These are phyloP conservation scores for Boletus reticulatus DNA, from an alignment of 768 basidiomycete genomes.

Conservation along the genomic window DNA sequence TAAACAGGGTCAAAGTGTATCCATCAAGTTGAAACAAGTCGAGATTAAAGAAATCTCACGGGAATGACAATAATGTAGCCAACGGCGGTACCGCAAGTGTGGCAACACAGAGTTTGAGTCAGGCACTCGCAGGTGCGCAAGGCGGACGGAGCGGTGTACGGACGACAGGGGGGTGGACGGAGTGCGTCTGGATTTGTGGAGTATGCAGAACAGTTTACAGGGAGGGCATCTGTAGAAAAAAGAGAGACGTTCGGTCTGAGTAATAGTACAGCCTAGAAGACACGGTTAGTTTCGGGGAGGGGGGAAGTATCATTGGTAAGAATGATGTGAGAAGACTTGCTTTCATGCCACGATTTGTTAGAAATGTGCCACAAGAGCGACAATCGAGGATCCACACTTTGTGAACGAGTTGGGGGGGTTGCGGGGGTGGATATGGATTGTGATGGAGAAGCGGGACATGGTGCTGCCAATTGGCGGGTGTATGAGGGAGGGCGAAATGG, in stretches of 20 bases:
- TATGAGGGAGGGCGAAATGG: slow-evolving; percentile 23
- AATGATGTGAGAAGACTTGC: slow-evolving; percentile 34
- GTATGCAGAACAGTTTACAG: slow-evolving; percentile 72
- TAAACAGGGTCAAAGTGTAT: slow-evolving; percentile 11
- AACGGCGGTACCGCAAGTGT: slow-evolving; percentile 69
- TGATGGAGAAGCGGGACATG: slow-evolving; percentile 36
- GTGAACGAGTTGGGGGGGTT: slow-evolving; percentile 45
- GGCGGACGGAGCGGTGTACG: slow-evolving; percentile 30
- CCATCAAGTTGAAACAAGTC: slow-evolving; percentile 1
- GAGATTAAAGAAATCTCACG: slow-evolving; percentile 26
- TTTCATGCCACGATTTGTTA: slow-evolving; percentile 88
- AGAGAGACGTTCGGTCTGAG: slow-evolving; percentile 78
- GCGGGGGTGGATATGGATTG: slow-evolving; percentile 44
- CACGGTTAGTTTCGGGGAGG: slow-evolving; percentile 1
- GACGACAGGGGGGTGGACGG: slow-evolving; percentile 38
- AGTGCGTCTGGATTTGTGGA: slow-evolving; percentile 45
- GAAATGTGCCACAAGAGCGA: slow-evolving; percentile 65
- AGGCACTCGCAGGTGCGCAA: slow-evolving; percentile 79
- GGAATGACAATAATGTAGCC: slow-evolving; percentile 84
- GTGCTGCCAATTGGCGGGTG: slow-evolving; percentile 30
- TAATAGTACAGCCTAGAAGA: slow-evolving; percentile 71
- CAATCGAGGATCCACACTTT: slow-evolving; percentile 85
- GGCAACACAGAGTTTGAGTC: slow-evolving; percentile 78
- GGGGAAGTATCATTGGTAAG: neutral
- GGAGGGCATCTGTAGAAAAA: slow-evolving; percentile 80